Base-by-base conservation (phyloP, 176 grass and related monocot genomes). In the maize (Zea mays) region DNA sequence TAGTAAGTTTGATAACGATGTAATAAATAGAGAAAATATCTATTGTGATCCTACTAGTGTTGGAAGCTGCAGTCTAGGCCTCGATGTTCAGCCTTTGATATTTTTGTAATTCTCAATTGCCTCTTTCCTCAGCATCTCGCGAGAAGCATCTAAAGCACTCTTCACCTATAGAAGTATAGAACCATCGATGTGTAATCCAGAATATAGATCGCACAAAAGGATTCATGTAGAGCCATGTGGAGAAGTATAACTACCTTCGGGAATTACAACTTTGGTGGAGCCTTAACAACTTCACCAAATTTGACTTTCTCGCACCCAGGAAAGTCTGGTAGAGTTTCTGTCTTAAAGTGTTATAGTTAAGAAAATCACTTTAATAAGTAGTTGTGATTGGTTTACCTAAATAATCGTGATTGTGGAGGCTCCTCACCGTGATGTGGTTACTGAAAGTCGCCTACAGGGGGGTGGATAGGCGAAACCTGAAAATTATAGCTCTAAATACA, bases 261-360 rank as follows among this genome's bases (percentile, higher is more conserved):
- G 79, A 90, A 82, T 64, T 85, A 82, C 49, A 94, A 33, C 69
- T 90, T 97, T 55, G 91, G 94, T 70, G 94, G 94, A 75, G 91
- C 94, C 48, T 94, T 66, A 44, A 97, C 89, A 62, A 92, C 46
- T 16, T 97, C 94, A 79, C 91, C 89, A 82, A 97, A 97, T 84
- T 86, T 86, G 33, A 97, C 85, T 73, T 97, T 66, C 67, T 94
- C 94, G 52, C 73, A 64, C 6, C 91, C 89, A 62, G 88, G 94
- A 69, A 94, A 94, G 67, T 86, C 72, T 13, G 3, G 64, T 76
- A 80, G 16, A 75, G 77, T 84, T 67, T 90, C 84, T 2, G 35
- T 57, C 74, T 86, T 85, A 16, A 27, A 27, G 27, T 27, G 27
- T 27, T 27, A 27, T 27, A 27, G 27, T 27, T 27, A 27, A 27